Percentiles rank a stretch among this genome's conserved stretches.
These are phyloP conservation scores for Novakomyces olei DNA, from an alignment of 805 yeast species.

Conservation along the genomic window DNA sequence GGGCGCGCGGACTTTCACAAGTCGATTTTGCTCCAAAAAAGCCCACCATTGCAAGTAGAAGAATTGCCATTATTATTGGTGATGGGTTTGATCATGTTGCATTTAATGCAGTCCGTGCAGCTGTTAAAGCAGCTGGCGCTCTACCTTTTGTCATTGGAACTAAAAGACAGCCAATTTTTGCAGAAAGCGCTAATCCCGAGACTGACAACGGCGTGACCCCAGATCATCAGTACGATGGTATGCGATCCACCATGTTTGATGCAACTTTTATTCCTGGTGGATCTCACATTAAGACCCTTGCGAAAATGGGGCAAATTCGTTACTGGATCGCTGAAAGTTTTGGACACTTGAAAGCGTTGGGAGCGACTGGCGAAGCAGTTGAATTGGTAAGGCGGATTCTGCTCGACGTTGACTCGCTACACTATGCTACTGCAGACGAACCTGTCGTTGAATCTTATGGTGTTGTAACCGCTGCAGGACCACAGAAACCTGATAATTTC, in stretches of 20 bases:
- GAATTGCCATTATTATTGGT: constrained; percentile 4
- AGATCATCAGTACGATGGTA: constrained; percentile 1
- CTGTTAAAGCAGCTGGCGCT: constrained; percentile 1
- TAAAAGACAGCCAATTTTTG: constrained; percentile 1
- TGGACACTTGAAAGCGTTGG: constrained; percentile 4
- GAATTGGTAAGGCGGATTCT: background rate
- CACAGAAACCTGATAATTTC: no score
- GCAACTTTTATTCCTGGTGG: constrained; percentile 4
- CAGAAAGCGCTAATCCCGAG: background rate
- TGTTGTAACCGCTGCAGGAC: constrained; percentile 1
- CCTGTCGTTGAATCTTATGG: constrained; percentile 2
- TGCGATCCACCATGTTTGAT: constrained; percentile 4
- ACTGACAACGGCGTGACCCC: constrained; percentile 1
- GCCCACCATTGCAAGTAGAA: background rate
- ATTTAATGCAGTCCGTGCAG: background rate
- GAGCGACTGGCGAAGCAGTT: constrained; percentile 4
- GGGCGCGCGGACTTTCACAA: constrained; percentile 1
- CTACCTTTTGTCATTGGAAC: constrained; percentile 1
- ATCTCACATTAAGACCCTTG: constrained; percentile 1
- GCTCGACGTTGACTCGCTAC: constrained; percentile 1
- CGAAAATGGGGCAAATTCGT: background rate
- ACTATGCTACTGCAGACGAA: background rate
- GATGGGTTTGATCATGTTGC: constrained; percentile 3
- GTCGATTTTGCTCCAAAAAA: constrained; percentile 1
- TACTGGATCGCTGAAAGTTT: constrained; percentile 4